phyloP scores from a whole-genome alignment of 2,329 filamentous ascomycete genomes.

The Domatiomyces globalis region DNA sequence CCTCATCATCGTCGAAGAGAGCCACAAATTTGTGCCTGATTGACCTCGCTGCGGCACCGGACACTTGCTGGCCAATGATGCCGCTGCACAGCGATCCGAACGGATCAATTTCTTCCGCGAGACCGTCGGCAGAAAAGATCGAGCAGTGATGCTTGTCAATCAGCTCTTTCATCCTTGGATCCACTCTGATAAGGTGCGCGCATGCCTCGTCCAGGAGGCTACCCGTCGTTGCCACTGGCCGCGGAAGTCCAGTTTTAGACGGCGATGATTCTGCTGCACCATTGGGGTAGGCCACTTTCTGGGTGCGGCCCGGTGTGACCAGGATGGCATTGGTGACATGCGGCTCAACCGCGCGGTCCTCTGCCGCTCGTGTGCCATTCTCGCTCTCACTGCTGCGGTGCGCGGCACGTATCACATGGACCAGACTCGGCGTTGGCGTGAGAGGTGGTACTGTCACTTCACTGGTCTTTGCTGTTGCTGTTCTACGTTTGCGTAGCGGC shows the following conservation, averaged over 20 bases:
- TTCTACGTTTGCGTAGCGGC: slow-evolving; percentile 21
- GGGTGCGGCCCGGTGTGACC: slow-evolving; percentile 34
- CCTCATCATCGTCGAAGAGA: slow-evolving; percentile 44
- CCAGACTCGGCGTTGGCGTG: slow-evolving; percentile 37
- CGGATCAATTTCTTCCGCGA: slow-evolving; percentile 77
- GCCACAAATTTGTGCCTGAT: slow-evolving; percentile 76
- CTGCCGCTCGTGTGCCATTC: slow-evolving; percentile 25
- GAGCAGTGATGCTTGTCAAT: slow-evolving; percentile 63
- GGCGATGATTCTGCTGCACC: slow-evolving; percentile 26
- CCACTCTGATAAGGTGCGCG: slow-evolving; percentile 57
- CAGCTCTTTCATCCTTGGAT: slow-evolving; percentile 56
- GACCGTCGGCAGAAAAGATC: slow-evolving; percentile 64
- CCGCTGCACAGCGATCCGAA: slow-evolving; percentile 71
- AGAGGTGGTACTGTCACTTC: slow-evolving; percentile 22
- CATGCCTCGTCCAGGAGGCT: slow-evolving; percentile 63
- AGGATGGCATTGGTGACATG: slow-evolving; percentile 35
- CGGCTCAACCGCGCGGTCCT: slow-evolving; percentile 33
- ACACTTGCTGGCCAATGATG: slow-evolving; percentile 95
- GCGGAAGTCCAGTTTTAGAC: slow-evolving; percentile 25
- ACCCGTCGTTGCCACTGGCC: slow-evolving; percentile 46
- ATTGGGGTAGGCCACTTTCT: slow-evolving; percentile 35
- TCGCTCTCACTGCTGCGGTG: slow-evolving; percentile 27
- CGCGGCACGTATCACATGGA: slow-evolving; percentile 34
- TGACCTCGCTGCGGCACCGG: slow-evolving; percentile 73
- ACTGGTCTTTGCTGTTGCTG: slow-evolving; percentile 16